phyloP scores from a whole-genome alignment of 2,329 filamentous ascomycete genomes.

The Aspergillus sp. region DNA sequence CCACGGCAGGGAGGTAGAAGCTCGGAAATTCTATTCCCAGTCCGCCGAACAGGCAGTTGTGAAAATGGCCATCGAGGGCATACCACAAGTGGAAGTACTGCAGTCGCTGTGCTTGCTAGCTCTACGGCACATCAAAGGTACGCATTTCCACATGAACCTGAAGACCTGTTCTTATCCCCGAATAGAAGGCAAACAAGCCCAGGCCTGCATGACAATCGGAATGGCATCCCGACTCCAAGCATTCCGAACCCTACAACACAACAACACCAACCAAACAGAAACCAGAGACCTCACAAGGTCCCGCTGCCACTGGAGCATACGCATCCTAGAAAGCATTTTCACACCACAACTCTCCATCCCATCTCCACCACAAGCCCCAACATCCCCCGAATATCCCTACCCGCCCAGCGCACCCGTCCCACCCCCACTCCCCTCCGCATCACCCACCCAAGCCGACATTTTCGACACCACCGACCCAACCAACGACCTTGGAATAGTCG shows the following conservation, averaged over 20 bases:
- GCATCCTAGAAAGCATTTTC: constrained; percentile 11
- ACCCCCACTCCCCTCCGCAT: not conserved
- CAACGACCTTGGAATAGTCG: constrained; percentile 8
- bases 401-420: constrained; percentile 6
- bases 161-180: not conserved
- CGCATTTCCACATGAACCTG: too few species aligned
- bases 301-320: constrained; percentile 11
- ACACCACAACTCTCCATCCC: not conserved
- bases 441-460: not conserved
- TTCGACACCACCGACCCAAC: not conserved
- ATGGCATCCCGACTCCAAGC: constrained; percentile 6
- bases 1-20: not conserved
- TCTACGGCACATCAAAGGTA: constrained; percentile 5
- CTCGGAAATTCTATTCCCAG: constrained; percentile 6
- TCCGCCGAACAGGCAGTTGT: constrained; percentile 2
- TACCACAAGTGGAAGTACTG: not conserved
- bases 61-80: constrained; percentile 5
- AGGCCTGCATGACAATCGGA: constrained; percentile 11
- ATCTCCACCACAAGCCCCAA: not conserved
- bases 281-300: not conserved
- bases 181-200: not conserved
- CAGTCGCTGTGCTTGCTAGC: constrained; percentile 11
- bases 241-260: not conserved
- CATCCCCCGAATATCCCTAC: not conserved
- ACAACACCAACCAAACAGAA: not conserved